These are phyloP conservation scores for Mycena rebaudengoi DNA, from an alignment of 768 basidiomycete genomes.

Conservation along the genomic window DNA sequence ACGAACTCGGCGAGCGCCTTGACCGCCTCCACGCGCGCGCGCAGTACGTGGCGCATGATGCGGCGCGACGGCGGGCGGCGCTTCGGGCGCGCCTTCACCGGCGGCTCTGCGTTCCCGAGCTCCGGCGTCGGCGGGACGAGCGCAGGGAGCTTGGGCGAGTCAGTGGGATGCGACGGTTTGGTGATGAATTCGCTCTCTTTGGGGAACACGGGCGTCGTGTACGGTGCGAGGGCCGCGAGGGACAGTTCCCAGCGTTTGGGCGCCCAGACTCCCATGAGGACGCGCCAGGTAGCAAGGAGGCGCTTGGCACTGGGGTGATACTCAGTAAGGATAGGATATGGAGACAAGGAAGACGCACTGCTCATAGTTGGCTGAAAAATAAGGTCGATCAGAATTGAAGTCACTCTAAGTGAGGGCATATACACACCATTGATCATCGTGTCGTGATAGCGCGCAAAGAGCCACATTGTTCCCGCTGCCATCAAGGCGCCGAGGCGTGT, in stretches of 20 bases:
- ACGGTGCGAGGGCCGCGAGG: constrained; percentile 73
- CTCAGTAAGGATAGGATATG: constrained; percentile 13
- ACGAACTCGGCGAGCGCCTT: constrained; percentile 79
- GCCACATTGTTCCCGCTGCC: constrained; percentile 73
- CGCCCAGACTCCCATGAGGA: constrained; percentile 95
- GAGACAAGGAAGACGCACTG: constrained; percentile 57
- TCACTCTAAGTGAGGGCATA: constrained; percentile 8
- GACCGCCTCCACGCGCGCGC: constrained; percentile 85
- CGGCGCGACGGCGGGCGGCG: constrained; percentile 78
- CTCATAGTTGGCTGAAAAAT: constrained; percentile 71
- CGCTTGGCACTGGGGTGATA: constrained; percentile 78
- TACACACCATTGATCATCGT: constrained; percentile 82
- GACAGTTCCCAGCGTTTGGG: constrained; percentile 87
- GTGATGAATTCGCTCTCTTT: constrained; percentile 79
- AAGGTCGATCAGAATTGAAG: background rate
- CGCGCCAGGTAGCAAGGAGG: constrained; percentile 92
- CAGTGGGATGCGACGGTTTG: constrained; percentile 41
- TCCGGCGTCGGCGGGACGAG: constrained; percentile 34
- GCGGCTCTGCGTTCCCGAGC: constrained; percentile 47
- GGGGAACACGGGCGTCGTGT: constrained; percentile 71
- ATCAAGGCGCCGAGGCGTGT: constrained; percentile 77
- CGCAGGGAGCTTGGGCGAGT: constrained; percentile 27
- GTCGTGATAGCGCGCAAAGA: constrained; percentile 87
- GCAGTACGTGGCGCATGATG: constrained; percentile 88
- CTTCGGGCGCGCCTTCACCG: constrained; percentile 44